Evolutionary conservation across 805 yeast species (phyloP), one percentile per base, ranked within the genome.

Genomic region (Candida stauntonica): DNA sequence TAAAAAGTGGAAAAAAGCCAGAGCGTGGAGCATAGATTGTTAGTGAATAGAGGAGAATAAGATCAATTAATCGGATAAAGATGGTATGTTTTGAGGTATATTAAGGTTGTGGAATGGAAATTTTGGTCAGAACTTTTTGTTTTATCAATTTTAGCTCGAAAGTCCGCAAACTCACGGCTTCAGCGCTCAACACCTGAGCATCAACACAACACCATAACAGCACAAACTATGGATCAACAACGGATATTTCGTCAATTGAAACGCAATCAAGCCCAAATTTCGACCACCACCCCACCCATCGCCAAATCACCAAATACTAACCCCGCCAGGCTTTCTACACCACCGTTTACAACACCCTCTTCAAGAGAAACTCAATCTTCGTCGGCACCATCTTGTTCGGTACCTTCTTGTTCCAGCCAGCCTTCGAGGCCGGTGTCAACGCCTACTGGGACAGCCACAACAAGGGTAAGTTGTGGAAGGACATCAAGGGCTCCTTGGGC

Each of bases 331-430:
- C 69, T 42, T 53, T 63, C 51, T 57, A 65, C 52, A 59, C 82
- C 31, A 61, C 76, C 32, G 56, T 79, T 45, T 79, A 76, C 76
- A 81, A 79, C 75, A 64, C 72, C 26, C 54, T 83, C 40, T 81
- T 86, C 76, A 86, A 86, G 77, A 86, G 96, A 76, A 89, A 91
- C 79, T 77, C 97, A 33, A 72, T 83, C 47, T 86, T 75, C 66
- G 95, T 89, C 46, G 86, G 86, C 50, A 71, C 93, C 46, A 72
- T 89, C 45, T 82, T 89, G 53, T 82, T 79, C 35, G 79, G 85
- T 55, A 88, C 97, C 33, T 89, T 89, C 60, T 78, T 79, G 47
- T 87, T 88, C 76, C 91, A 86, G 70, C 81, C 79, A 36, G 71
- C 72, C 57, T 83, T 83, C 51, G 93, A 85, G 60, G 61, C 65